phyloP scores from a whole-genome alignment of 345 rosid species.

The Hypericum perforatum region DNA sequence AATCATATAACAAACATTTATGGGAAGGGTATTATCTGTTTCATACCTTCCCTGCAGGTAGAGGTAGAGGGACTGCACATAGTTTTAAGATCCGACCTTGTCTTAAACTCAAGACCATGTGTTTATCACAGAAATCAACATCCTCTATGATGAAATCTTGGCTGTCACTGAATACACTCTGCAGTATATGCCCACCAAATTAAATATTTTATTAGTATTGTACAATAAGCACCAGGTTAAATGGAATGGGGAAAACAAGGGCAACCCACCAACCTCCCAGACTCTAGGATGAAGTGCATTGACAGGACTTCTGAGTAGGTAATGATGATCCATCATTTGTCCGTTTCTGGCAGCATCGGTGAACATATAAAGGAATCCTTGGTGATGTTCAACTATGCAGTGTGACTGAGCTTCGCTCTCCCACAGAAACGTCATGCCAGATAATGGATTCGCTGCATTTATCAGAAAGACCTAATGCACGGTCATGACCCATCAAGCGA shows the following conservation, averaged over 20 bases:
- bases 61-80: slow-evolving; percentile 69
- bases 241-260: slow-evolving; percentile 3
- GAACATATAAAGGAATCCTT: slow-evolving; percentile 66
- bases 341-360: slow-evolving; percentile 71
- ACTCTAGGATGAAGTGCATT: slow-evolving; percentile 38
- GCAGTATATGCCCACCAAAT: slow-evolving; percentile 6
- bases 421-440: slow-evolving; percentile 71
- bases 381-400: slow-evolving; percentile 90
- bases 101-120: slow-evolving; percentile 49
- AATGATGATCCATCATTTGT: slow-evolving; percentile 51
- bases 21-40: background rate
- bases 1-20: too few relatives aligned
- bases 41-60: slow-evolving; percentile 46
- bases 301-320: slow-evolving; percentile 61
- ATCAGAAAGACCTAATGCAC: slow-evolving; percentile 85
- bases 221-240: background rate
- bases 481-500: slow-evolving; percentile 16
- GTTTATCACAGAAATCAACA: slow-evolving; percentile 80
- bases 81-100: slow-evolving; percentile 44
- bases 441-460: slow-evolving; percentile 82
- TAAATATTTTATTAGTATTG: too few relatives aligned
- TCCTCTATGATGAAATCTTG: slow-evolving; percentile 55
- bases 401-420: slow-evolving; percentile 75
- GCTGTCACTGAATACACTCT: slow-evolving; percentile 51
- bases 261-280: slow-evolving; percentile 68